These are phyloP conservation scores for Magnolia kwangsiensis DNA, from an alignment of 164 flowering plant species.

Conservation along the genomic window DNA sequence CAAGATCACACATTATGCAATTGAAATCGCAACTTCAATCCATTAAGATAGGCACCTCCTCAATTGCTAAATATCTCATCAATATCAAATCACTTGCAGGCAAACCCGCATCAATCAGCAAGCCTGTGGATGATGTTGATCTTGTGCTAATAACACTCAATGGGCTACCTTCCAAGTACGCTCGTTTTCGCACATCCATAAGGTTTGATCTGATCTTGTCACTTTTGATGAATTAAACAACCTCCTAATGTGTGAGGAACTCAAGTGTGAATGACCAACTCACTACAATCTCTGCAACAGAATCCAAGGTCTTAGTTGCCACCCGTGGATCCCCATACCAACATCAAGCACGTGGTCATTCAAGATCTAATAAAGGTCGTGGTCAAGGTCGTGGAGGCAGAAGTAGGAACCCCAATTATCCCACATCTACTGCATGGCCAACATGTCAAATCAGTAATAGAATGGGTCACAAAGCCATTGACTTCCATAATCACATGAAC, in stretches of 20 bases:
- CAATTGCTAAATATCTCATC: too few relatives aligned
- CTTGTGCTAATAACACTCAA: neutral
- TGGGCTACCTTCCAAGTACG: neutral
- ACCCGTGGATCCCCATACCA: neutral
- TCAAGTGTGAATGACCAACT: neutral
- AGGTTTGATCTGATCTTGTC: neutral
- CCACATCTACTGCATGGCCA: neutral
- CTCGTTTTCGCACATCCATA: neutral
- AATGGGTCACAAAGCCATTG: neutral
- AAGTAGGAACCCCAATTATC: neutral
- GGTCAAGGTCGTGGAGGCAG: too few relatives aligned
- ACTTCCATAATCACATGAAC: neutral
- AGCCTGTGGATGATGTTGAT: too few relatives aligned
- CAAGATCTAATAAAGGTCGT: neutral
- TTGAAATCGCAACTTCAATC: neutral
- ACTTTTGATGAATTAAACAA: neutral
- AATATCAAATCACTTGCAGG: too few relatives aligned
- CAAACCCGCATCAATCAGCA: too few relatives aligned
- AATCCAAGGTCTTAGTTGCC: neutral
- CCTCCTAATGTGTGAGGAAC: neutral
- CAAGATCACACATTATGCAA: neutral
- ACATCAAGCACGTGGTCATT: neutral
- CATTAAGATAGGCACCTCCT: neutral
- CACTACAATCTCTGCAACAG: neutral
- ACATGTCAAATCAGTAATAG: neutral